Percentiles rank a stretch among this genome's conserved stretches.
These are phyloP conservation scores for Collybia nuda DNA, from an alignment of 768 basidiomycete species.

Conservation along the genomic window DNA sequence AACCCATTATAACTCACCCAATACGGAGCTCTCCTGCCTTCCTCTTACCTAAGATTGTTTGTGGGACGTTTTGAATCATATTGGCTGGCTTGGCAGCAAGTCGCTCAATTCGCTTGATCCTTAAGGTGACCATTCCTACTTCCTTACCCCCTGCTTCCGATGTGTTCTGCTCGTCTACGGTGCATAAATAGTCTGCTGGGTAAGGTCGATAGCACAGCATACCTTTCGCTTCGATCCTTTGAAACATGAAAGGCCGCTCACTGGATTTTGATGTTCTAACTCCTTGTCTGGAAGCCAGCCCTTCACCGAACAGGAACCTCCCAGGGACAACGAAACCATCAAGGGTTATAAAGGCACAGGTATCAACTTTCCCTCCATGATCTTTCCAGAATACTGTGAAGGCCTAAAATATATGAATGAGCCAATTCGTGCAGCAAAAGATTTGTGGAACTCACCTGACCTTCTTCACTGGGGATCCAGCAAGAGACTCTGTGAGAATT, in stretches of 20 bases:
- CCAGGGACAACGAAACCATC: slow-evolving; percentile 68
- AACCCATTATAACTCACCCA: slow-evolving; percentile 33
- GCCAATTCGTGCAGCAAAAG: slow-evolving; percentile 1
- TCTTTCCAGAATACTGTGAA: slow-evolving; percentile 71
- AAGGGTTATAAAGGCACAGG: slow-evolving; percentile 61
- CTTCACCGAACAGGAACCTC: slow-evolving; percentile 56
- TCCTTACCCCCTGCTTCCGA: slow-evolving; percentile 32
- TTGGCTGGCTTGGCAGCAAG: slow-evolving; percentile 35
- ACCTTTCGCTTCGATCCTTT: slow-evolving; percentile 40
- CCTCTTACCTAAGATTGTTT: slow-evolving; percentile 30
- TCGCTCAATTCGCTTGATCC: slow-evolving; percentile 39
- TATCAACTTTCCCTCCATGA: slow-evolving; percentile 48
- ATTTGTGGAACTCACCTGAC: slow-evolving; percentile 43
- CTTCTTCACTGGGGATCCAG: slow-evolving; percentile 65
- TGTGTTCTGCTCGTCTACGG: slow-evolving; percentile 3
- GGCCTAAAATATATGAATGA: slow-evolving; percentile 29
- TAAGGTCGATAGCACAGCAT: slow-evolving; percentile 5
- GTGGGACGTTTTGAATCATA: slow-evolving; percentile 36
- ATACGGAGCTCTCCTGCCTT: slow-evolving; percentile 43
- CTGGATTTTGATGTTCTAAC: slow-evolving; percentile 47
- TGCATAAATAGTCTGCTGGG: neutral
- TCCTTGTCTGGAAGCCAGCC: slow-evolving; percentile 52
- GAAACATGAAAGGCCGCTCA: slow-evolving; percentile 65
- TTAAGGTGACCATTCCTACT: slow-evolving; percentile 52
- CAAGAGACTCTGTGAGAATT: slow-evolving; percentile 51